Conservation (phyloP, 768 basidiomycete species). For the Lactarius sp. region DNA sequence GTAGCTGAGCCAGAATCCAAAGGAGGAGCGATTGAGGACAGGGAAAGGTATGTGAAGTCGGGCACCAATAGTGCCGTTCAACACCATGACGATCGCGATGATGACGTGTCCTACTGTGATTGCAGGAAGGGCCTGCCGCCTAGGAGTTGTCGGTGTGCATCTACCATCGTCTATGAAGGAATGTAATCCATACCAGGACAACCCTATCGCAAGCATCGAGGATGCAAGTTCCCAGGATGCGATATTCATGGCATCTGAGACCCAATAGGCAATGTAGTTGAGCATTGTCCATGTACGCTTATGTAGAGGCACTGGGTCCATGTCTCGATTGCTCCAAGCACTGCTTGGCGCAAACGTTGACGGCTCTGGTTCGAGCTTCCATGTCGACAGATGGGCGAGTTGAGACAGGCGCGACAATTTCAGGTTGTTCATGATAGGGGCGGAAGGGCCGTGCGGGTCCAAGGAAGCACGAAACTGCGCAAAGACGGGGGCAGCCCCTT, state of each 20-base stretch:
- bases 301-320: slow-evolving; percentile 65
- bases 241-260: slow-evolving; percentile 32
- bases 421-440: slow-evolving; percentile 1
- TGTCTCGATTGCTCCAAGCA: slow-evolving; percentile 68
- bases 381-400: slow-evolving; percentile 33
- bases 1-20: slow-evolving; percentile 88
- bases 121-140: slow-evolving; percentile 62
- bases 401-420: background rate
- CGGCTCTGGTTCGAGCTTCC: slow-evolving; percentile 49
- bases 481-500: background rate
- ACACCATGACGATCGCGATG: slow-evolving; percentile 66
- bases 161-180: background rate
- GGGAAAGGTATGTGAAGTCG: slow-evolving; percentile 73
- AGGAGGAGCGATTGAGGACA: slow-evolving; percentile 77
- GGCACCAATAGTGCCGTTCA: slow-evolving; percentile 76
- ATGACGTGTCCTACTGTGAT: slow-evolving; percentile 70
- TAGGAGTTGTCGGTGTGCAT: slow-evolving; percentile 25
- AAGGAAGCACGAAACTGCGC: background rate
- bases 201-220: slow-evolving; percentile 69
- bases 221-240: slow-evolving; percentile 55
- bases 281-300: slow-evolving; percentile 62
- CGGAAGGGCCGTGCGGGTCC: background rate
- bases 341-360: slow-evolving; percentile 53
- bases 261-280: slow-evolving; percentile 63
- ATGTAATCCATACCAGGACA: slow-evolving; percentile 51